These are phyloP conservation scores for Myxozyma melibiosi DNA, from an alignment of 805 yeast species.

Conservation along the genomic window DNA sequence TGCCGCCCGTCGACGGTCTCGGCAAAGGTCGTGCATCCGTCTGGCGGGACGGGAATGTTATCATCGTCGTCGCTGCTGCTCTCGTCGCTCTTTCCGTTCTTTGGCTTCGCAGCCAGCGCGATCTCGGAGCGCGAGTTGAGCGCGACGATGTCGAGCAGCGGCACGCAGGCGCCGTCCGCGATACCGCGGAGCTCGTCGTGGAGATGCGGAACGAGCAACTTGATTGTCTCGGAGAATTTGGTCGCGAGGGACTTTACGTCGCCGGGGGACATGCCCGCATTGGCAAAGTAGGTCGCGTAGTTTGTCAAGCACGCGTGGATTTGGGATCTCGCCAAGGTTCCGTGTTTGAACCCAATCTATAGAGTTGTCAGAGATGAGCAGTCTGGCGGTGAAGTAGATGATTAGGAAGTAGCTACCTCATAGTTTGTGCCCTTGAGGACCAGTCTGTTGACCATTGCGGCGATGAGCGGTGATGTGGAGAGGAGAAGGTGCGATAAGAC, in stretches of 20 bases:
- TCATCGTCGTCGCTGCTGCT: slow-evolving; percentile 8
- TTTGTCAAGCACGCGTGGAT: slow-evolving; percentile 40
- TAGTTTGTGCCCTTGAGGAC: slow-evolving; percentile 26
- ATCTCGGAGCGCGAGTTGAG: slow-evolving; percentile 48
- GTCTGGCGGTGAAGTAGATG: background rate
- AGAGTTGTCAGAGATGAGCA: background rate
- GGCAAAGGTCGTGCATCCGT: slow-evolving; percentile 47
- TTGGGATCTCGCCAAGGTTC: slow-evolving; percentile 41
- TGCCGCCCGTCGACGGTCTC: slow-evolving; percentile 35
- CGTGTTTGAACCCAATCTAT: slow-evolving; percentile 45
- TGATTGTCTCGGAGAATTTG: slow-evolving; percentile 40
- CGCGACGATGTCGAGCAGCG: slow-evolving; percentile 44
- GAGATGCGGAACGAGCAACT: slow-evolving; percentile 41
- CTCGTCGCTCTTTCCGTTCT: slow-evolving; percentile 4
- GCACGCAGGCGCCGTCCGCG: slow-evolving; percentile 44
- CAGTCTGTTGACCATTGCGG: slow-evolving; percentile 28
- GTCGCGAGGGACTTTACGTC: slow-evolving; percentile 40
- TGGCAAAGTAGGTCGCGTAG: slow-evolving; percentile 39
- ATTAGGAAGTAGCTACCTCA: slow-evolving; percentile 18
- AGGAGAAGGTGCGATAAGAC: background rate
- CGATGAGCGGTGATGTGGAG: background rate
- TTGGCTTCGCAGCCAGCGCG: slow-evolving; percentile 38
- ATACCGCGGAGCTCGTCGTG: slow-evolving; percentile 45
- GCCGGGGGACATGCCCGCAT: slow-evolving; percentile 40
- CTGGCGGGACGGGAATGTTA: slow-evolving; percentile 36